Percentiles rank a stretch among this genome's conserved stretches.
Evolutionary conservation across 2,329 filamentous ascomycete species (phyloP).

Genomic region (Septoria linicola): DNA sequence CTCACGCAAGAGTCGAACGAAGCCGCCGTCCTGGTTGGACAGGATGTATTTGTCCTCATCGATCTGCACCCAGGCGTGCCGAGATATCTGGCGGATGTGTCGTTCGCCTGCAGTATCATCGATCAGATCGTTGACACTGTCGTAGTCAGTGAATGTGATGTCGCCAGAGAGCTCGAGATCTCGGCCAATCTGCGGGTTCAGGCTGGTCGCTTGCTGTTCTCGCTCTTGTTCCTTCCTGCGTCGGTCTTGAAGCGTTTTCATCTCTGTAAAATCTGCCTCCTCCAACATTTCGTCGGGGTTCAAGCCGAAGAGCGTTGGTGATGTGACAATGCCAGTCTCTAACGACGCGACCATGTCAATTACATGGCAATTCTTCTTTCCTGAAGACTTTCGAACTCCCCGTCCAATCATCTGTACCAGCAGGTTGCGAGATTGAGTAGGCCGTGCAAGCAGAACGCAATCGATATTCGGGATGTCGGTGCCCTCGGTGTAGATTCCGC

Average conservation of each 20-base stretch:
- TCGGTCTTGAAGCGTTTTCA: constrained; percentile 56
- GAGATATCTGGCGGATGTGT: constrained; percentile 74
- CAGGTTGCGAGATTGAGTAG: constrained; percentile 88
- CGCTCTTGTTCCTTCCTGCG: constrained; percentile 44
- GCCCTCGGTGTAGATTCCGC: constrained; percentile 93
- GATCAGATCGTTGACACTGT: constrained; percentile 86
- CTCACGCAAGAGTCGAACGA: constrained; percentile 54
- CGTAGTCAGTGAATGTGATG: constrained; percentile 85
- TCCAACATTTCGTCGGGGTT: constrained; percentile 77
- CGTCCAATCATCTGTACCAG: constrained; percentile 97
- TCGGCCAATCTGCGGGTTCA: background rate
- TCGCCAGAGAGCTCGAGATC: constrained; percentile 40
- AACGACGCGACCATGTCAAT: constrained; percentile 94
- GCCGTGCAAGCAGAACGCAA: constrained; percentile 82
- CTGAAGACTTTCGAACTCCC: constrained; percentile 78
- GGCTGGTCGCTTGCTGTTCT: constrained; percentile 37
- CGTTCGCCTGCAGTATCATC: constrained; percentile 75
- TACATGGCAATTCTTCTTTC: constrained; percentile 85
- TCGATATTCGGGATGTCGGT: constrained; percentile 98
- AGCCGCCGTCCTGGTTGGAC: constrained; percentile 59
- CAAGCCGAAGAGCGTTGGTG: constrained; percentile 88
- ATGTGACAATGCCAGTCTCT: constrained; percentile 80
- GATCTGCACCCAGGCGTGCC: constrained; percentile 78
- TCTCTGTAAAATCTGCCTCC: constrained; percentile 61
- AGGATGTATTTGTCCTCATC: constrained; percentile 71